phyloP scores from a whole-genome alignment of 2,329 filamentous ascomycete genomes.

The Onygenales sp. region DNA sequence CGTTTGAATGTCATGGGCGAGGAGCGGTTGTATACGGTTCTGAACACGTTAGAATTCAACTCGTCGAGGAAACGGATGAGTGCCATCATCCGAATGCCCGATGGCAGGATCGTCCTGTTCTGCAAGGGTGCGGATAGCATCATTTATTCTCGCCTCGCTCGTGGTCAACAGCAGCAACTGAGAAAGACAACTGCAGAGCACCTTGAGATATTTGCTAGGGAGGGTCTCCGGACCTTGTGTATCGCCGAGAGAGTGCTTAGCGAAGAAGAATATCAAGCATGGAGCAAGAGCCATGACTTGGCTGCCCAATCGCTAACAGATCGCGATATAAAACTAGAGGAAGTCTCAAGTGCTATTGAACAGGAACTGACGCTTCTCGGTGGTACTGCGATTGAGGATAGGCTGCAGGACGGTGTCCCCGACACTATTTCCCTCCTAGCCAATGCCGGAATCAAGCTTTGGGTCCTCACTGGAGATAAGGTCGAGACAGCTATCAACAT shows the following conservation, averaged over 20 bases:
- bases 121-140: slow-evolving; percentile 98
- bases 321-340: slow-evolving; percentile 87
- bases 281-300: slow-evolving; percentile 79
- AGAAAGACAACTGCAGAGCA: slow-evolving; percentile 80
- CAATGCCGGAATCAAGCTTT: slow-evolving; percentile 92
- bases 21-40: slow-evolving; percentile 72
- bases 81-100: slow-evolving; percentile 88
- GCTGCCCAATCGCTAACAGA: slow-evolving; percentile 76
- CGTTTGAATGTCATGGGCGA: slow-evolving; percentile 78
- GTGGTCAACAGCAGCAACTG: slow-evolving; percentile 76
- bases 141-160: slow-evolving; percentile 83
- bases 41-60: slow-evolving; percentile 97
- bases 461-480: slow-evolving; percentile 97
- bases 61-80: slow-evolving; percentile 97
- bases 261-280: slow-evolving; percentile 73
- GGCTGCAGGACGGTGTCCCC: slow-evolving; percentile 90
- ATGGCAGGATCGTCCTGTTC: slow-evolving; percentile 79
- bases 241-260: slow-evolving; percentile 73
- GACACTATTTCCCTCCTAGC: slow-evolving; percentile 88
- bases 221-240: slow-evolving; percentile 89
- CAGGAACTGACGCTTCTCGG: slow-evolving; percentile 79
- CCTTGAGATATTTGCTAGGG: slow-evolving; percentile 90
- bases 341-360: slow-evolving; percentile 82
- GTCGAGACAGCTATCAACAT: slow-evolving; percentile 99
- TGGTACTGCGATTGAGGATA: slow-evolving; percentile 94